These are phyloP conservation scores for Polytrichum commune DNA, from an alignment of 225 moss, liverwort and hornwort species.

Conservation along the genomic window DNA sequence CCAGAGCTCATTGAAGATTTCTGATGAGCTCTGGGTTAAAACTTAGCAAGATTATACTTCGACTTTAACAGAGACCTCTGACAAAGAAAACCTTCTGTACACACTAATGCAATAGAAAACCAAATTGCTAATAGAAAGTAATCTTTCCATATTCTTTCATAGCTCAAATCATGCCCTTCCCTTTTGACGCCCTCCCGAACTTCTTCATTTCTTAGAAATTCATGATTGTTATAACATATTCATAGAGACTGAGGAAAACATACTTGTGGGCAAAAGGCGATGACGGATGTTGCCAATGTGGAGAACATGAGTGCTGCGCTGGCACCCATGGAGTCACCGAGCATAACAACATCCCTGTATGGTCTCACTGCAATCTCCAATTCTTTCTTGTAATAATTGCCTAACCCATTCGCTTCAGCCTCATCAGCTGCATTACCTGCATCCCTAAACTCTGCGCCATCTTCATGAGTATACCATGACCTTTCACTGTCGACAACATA, in stretches of 20 bases:
- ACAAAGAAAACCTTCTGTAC: no score
- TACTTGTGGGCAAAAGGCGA: constrained; percentile 89
- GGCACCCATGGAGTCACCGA: constrained; percentile 96
- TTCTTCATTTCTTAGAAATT: no score
- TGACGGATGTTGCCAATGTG: constrained; percentile 66
- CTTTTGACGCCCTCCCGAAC: no score
- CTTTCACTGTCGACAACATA: constrained; percentile 83
- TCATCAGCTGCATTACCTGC: constrained; percentile 11
- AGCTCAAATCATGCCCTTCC: no score
- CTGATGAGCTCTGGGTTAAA: no score
- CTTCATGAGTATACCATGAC: constrained; percentile 78
- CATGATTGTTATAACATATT: no score
- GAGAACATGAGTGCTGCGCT: constrained; percentile 87
- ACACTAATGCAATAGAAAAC: no score
- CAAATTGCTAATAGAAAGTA: no score
- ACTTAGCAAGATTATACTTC: no score
- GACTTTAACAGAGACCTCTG: no score
- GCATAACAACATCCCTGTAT: constrained; percentile 74
- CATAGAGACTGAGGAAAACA: background rate
- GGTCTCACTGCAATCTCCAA: constrained; percentile 60
- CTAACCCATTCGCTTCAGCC: constrained; percentile 18
- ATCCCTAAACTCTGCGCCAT: constrained; percentile 8
- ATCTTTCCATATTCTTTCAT: no score
- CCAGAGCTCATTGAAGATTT: no score
- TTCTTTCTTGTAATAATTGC: constrained; percentile 63